Evolutionary conservation across 2,329 filamentous ascomycete species (phyloP).

Genomic region (Pseudogymnoascus sp.): DNA sequence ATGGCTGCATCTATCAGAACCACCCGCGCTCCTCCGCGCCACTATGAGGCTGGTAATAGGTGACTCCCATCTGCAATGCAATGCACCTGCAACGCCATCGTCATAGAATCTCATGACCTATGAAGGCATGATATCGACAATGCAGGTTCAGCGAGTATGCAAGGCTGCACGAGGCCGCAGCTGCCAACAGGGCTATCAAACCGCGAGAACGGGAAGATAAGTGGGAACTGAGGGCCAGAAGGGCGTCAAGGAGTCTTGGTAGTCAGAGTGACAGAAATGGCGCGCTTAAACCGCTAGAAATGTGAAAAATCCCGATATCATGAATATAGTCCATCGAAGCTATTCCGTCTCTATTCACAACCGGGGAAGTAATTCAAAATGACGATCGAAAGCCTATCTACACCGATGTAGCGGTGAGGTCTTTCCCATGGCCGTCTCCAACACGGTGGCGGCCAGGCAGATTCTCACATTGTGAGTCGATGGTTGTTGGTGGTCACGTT

Average conservation of each 20-base stretch:
- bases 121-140: neutral
- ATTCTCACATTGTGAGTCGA: neutral
- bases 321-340: neutral
- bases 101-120: slow-evolving; percentile 13
- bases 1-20: neutral
- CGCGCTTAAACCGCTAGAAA: neutral
- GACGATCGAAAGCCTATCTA: neutral
- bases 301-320: neutral
- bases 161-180: neutral
- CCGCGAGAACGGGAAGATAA: neutral
- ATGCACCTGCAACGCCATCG: neutral
- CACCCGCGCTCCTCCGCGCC: neutral
- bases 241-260: neutral
- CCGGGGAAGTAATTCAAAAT: neutral
- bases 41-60: slow-evolving; percentile 33
- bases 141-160: neutral
- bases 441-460: neutral
- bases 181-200: neutral
- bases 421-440: neutral
- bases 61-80: slow-evolving; percentile 33
- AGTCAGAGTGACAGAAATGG: neutral
- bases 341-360: neutral
- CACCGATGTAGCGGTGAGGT: neutral
- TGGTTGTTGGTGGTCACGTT: neutral
- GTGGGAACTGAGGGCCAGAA: neutral